A percentile compares a stretch with the other conserved stretches of the same genome.
phyloP scores from a whole-genome alignment of 805 yeast species.

The Myxozyma kluyveri region DNA sequence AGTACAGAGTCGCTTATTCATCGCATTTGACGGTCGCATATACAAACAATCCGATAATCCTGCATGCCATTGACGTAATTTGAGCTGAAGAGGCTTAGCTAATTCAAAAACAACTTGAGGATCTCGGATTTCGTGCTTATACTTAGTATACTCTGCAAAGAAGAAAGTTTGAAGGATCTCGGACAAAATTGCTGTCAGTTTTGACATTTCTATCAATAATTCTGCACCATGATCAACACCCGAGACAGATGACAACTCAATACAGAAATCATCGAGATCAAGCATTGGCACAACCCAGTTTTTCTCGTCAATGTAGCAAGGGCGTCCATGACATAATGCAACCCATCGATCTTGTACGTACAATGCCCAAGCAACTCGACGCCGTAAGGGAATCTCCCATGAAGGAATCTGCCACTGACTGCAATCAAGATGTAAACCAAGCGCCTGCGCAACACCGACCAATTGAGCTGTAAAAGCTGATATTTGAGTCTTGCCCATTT shows the following conservation, averaged over 20 bases:
- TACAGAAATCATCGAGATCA: slow-evolving; percentile 32
- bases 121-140: slow-evolving; percentile 24
- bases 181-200: slow-evolving; percentile 27
- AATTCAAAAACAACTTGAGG: slow-evolving; percentile 25
- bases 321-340: slow-evolving; percentile 32
- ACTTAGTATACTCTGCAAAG: slow-evolving; percentile 27
- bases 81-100: slow-evolving; percentile 26
- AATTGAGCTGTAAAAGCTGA: slow-evolving; percentile 33
- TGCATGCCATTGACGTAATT: slow-evolving; percentile 23
- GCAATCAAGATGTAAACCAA: slow-evolving; percentile 34
- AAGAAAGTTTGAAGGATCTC: slow-evolving; percentile 26
- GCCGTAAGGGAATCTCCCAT: slow-evolving; percentile 34
- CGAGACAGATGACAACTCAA: slow-evolving; percentile 21
- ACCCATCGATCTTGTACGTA: slow-evolving; percentile 34
- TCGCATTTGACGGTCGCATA: slow-evolving; percentile 18
- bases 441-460: slow-evolving; percentile 32
- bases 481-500: slow-evolving; percentile 25
- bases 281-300: slow-evolving; percentile 34
- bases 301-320: slow-evolving; percentile 31
- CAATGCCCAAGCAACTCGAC: slow-evolving; percentile 36
- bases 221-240: slow-evolving; percentile 29
- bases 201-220: slow-evolving; percentile 23
- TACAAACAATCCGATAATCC: slow-evolving; percentile 26
- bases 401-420: slow-evolving; percentile 34
- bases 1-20: slow-evolving; percentile 22